A percentile compares a stretch with the other conserved stretches of the same genome.
Evolutionary conservation across 2,329 filamentous ascomycete genomes (phyloP).

Genomic region (Diaporthe velutina): DNA sequence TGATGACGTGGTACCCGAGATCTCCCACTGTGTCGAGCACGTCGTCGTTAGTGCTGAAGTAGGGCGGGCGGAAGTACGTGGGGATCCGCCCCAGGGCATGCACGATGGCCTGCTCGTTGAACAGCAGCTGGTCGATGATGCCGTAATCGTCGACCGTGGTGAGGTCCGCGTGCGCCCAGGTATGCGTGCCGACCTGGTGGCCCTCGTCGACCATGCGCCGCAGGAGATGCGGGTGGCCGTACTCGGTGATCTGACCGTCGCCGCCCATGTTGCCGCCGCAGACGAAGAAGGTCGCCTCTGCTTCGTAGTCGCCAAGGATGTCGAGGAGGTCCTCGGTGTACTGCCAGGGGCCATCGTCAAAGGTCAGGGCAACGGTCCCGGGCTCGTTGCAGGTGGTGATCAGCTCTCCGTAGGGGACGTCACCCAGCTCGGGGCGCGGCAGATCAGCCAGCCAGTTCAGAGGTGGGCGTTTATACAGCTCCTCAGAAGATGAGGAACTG

Average conservation of each 20-base stretch:
- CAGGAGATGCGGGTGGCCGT: slow-evolving; percentile 48
- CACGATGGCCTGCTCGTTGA: slow-evolving; percentile 60
- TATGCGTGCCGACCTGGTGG: slow-evolving; percentile 64
- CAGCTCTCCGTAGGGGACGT: slow-evolving; percentile 66
- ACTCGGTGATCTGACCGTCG: slow-evolving; percentile 34
- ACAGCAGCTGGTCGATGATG: slow-evolving; percentile 55
- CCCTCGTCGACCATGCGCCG: slow-evolving; percentile 58
- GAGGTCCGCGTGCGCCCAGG: slow-evolving; percentile 60
- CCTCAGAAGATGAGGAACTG: not conserved
- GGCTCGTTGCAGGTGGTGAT: slow-evolving; percentile 69
- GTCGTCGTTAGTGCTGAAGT: slow-evolving; percentile 25
- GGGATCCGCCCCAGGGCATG: slow-evolving; percentile 59
- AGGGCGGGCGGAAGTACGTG: slow-evolving; percentile 45
- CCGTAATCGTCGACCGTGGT: slow-evolving; percentile 49
- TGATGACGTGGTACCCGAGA: slow-evolving; percentile 53
- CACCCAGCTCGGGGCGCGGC: slow-evolving; percentile 65
- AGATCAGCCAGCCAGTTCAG: slow-evolving; percentile 50
- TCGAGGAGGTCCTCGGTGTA: slow-evolving; percentile 74
- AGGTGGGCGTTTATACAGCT: slow-evolving; percentile 4
- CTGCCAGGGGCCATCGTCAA: slow-evolving; percentile 74
- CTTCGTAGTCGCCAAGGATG: slow-evolving; percentile 68
- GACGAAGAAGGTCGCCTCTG: slow-evolving; percentile 78
- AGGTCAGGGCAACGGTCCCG: slow-evolving; percentile 75
- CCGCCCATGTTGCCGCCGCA: slow-evolving; percentile 62
- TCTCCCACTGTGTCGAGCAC: slow-evolving; percentile 41